phyloP scores from a whole-genome alignment of 2,329 filamentous ascomycete species.

The Neophaeococcomyces mojaviensis region DNA sequence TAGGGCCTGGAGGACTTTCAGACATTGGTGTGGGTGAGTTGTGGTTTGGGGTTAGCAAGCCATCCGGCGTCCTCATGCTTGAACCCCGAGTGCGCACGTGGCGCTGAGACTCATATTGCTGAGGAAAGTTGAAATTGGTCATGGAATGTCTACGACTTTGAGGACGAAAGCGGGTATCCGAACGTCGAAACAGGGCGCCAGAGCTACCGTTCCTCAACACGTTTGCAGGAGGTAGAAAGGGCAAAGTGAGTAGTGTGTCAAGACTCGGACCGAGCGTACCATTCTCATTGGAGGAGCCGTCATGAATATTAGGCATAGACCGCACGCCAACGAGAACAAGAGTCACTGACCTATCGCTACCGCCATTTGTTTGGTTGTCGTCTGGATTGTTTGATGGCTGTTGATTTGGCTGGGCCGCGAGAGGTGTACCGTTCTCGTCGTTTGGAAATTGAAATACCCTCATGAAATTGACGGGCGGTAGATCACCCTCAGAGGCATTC shows the following conservation, averaged over 20 bases:
- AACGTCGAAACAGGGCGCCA: constrained; percentile 45
- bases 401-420: constrained; percentile 23
- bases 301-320: constrained; percentile 51
- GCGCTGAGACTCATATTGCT: constrained; percentile 47
- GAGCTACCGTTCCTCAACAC: constrained; percentile 38
- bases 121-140: constrained; percentile 43
- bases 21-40: constrained; percentile 39
- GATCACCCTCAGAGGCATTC: constrained; percentile 34
- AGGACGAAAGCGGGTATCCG: constrained; percentile 46
- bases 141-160: constrained; percentile 48
- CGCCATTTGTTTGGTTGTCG: constrained; percentile 34
- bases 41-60: constrained; percentile 17
- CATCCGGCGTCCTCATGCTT: constrained; percentile 6
- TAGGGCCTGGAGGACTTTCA: constrained; percentile 51
- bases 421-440: constrained; percentile 30
- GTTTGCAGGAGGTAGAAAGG: constrained; percentile 37
- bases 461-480: constrained; percentile 58
- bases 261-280: constrained; percentile 31
- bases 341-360: constrained; percentile 55
- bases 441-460: constrained; percentile 62
- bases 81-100: constrained; percentile 37
- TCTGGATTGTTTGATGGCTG: constrained; percentile 33
- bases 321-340: constrained; percentile 64
- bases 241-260: constrained; percentile 40
- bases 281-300: constrained; percentile 32